Evolutionary conservation across 2,329 filamentous ascomycete genomes (phyloP).

Genomic region (Ustulina deusta): DNA sequence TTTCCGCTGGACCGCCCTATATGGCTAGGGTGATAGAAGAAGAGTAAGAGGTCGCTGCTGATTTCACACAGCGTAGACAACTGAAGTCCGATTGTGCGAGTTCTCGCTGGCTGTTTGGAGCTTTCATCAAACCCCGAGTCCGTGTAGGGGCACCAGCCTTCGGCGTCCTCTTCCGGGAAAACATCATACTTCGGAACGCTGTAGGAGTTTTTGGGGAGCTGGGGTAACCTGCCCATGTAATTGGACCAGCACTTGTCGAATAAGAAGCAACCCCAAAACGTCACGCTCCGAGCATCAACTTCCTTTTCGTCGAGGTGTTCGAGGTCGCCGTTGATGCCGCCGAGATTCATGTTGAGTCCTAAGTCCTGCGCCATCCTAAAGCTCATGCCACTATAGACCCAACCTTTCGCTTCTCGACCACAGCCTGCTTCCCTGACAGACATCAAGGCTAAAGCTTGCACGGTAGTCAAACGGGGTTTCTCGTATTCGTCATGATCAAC

Average conservation of each 20-base stretch:
- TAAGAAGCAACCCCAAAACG: conserved; percentile 98
- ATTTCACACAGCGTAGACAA: conserved; percentile 90
- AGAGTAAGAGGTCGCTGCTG: conserved; percentile 86
- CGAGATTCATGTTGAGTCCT: conserved; percentile 86
- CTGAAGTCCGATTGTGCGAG: conserved; percentile 83
- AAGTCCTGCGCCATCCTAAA: conserved; percentile 98
- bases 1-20: conserved; percentile 76
- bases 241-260: conserved; percentile 99
- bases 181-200: conserved; percentile 92
- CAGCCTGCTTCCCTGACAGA: conserved; percentile 96
- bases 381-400: conserved; percentile 98
- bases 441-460: conserved; percentile 95
- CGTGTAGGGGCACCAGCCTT: conserved; percentile 88
- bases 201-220: conserved; percentile 81
- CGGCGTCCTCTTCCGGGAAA: conserved; percentile 87
- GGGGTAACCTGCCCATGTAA: conserved; percentile 90
- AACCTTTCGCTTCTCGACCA: conserved; percentile 92
- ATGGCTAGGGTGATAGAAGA: conserved; percentile 88
- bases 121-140: conserved; percentile 82
- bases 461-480: conserved; percentile 86
- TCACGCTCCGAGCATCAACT: conserved; percentile 88
- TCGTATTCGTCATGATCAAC: conserved; percentile 94
- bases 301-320: conserved; percentile 80
- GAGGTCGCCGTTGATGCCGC: conserved; percentile 69
- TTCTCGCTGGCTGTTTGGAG: conserved; percentile 83